phyloP scores from a whole-genome alignment of 2,329 filamentous ascomycete genomes.

The Fusarium buxicola region DNA sequence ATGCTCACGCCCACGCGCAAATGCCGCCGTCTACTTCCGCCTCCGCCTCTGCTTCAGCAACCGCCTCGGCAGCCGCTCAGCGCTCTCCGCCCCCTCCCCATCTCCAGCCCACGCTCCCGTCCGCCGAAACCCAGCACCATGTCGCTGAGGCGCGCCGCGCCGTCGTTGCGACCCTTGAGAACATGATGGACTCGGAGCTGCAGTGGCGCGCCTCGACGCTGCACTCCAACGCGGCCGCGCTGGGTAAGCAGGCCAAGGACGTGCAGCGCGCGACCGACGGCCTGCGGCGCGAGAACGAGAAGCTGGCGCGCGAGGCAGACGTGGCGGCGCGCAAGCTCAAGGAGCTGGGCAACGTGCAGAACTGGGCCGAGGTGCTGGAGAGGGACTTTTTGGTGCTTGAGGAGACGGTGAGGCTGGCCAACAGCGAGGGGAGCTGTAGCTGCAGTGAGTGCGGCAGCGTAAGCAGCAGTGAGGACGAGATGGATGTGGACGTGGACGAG shows the following conservation, averaged over 20 bases:
- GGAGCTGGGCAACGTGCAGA: slow-evolving; percentile 85
- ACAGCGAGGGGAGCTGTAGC: slow-evolving; percentile 52
- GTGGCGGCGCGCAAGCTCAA: slow-evolving; percentile 74
- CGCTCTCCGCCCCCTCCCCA: slow-evolving; percentile 32
- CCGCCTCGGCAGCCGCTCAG: slow-evolving; percentile 15
- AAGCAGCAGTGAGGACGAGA: slow-evolving; percentile 32
- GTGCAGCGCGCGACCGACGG: slow-evolving; percentile 69
- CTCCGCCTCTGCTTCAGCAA: slow-evolving; percentile 1
- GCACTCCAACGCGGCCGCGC: slow-evolving; percentile 74
- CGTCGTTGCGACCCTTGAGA: slow-evolving; percentile 73
- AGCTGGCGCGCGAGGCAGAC: slow-evolving; percentile 72
- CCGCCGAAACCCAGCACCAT: slow-evolving; percentile 58
- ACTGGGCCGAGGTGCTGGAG: slow-evolving; percentile 87
- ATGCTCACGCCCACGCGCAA: slow-evolving; percentile 34
- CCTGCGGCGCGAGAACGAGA: slow-evolving; percentile 72
- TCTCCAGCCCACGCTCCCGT: slow-evolving; percentile 54
- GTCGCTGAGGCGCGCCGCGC: slow-evolving; percentile 68
- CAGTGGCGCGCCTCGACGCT: slow-evolving; percentile 75
- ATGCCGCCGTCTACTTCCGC: slow-evolving; percentile 8
- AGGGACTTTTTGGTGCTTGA: slow-evolving; percentile 72
- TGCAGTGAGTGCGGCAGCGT: slow-evolving; percentile 54
- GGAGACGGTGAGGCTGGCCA: slow-evolving; percentile 71
- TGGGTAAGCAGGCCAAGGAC: slow-evolving; percentile 75
- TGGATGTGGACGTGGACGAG: slow-evolving; percentile 36
- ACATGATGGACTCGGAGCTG: slow-evolving; percentile 76